Conservation (phyloP, 306 rosid species). For the Datisca glomerata region DNA sequence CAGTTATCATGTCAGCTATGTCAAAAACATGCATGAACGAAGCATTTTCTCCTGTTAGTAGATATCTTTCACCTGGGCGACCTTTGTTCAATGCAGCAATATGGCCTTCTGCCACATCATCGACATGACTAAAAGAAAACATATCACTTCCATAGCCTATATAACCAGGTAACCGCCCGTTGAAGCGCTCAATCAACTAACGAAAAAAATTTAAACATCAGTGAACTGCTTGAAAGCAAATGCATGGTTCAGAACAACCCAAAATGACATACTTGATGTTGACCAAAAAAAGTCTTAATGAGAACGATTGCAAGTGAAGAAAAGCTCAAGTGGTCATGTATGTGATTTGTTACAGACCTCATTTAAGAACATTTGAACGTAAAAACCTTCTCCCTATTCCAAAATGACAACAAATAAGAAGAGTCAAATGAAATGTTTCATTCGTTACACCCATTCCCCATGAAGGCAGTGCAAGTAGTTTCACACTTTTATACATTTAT, state of each 20-base stretch:
- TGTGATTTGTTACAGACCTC: no score
- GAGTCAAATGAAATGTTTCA: no score
- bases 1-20: slow-evolving; percentile 52
- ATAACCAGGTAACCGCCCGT: slow-evolving; percentile 81
- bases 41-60: slow-evolving; percentile 81
- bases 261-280: no score
- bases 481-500: no score
- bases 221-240: background rate
- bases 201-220: slow-evolving; percentile 5
- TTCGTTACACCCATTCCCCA: no score
- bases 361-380: no score
- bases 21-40: slow-evolving; percentile 69
- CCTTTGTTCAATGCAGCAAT: slow-evolving; percentile 63
- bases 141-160: slow-evolving; percentile 56
- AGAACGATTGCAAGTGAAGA: no score
- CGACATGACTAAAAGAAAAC: slow-evolving; percentile 71
- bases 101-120: slow-evolving; percentile 83
- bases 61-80: slow-evolving; percentile 52
- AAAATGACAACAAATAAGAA: no score
- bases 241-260: background rate
- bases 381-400: no score
- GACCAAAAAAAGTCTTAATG: no score
- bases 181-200: slow-evolving; percentile 69
- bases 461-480: no score
- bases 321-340: no score